phyloP scores from a whole-genome alignment of 2,329 filamentous ascomycete species.

The Hypoxylon sp. region DNA sequence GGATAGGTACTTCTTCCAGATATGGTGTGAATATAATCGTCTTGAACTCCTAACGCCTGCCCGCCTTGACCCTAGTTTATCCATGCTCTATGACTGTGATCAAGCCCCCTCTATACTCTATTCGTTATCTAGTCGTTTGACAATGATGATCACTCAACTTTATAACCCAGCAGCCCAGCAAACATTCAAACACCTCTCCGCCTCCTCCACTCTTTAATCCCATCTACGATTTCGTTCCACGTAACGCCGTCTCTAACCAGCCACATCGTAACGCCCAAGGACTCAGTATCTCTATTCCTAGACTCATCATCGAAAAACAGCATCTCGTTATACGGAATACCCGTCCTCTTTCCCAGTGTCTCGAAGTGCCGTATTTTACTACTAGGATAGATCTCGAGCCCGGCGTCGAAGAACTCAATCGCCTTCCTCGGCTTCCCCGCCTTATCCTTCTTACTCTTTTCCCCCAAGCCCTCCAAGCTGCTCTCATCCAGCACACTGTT shows the following conservation, averaged over 20 bases:
- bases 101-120: constrained; percentile 1
- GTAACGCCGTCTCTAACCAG: constrained; percentile 85
- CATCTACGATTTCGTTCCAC: constrained; percentile 82
- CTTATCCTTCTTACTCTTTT: constrained; percentile 53
- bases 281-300: constrained; percentile 85
- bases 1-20: constrained; percentile 11
- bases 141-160: not conserved
- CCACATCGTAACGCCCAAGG: constrained; percentile 85
- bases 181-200: constrained; percentile 65
- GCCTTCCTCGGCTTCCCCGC: constrained; percentile 63
- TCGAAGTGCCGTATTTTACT: constrained; percentile 90
- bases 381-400: constrained; percentile 78
- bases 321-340: constrained; percentile 84
- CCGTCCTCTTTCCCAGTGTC: constrained; percentile 77
- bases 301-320: constrained; percentile 96
- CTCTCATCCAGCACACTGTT: constrained; percentile 43
- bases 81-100: not conserved
- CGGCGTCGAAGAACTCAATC: constrained; percentile 72
- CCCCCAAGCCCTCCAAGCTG: constrained; percentile 38
- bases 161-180: not conserved
- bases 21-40: constrained; percentile 17
- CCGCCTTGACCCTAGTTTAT: not conserved
- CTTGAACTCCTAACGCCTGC: constrained; percentile 17
- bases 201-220: constrained; percentile 85
- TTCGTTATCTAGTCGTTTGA: not conserved